Conservation (phyloP, 805 yeast species). For the Candida saitoana region DNA sequence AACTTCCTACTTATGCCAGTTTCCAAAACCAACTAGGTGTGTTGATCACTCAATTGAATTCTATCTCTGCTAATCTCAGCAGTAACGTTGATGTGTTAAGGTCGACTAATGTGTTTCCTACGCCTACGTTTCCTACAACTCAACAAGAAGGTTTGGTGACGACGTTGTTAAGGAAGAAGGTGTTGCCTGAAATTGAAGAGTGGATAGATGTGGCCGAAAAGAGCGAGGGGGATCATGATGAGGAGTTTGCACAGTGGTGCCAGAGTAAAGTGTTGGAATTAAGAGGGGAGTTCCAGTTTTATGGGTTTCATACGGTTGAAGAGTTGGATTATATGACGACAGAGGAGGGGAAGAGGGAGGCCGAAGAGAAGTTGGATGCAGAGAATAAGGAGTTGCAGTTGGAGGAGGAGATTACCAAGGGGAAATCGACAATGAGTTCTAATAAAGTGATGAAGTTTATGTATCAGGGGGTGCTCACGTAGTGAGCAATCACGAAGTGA, state of each 20-base stretch:
- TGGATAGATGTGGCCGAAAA: conserved; percentile 57
- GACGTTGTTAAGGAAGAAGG: conserved; percentile 81
- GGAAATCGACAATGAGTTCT: conserved; percentile 25
- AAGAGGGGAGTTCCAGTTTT: conserved; percentile 55
- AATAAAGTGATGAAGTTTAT: conserved; percentile 37
- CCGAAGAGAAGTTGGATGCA: conserved; percentile 17
- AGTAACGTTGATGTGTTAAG: conserved; percentile 55
- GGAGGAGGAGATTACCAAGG: conserved; percentile 25
- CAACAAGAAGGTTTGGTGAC: conserved; percentile 80
- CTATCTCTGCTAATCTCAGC: conserved; percentile 68
- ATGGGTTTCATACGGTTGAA: conserved; percentile 54
- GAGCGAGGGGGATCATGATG: conserved; percentile 25
- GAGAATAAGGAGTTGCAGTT: conserved; percentile 19
- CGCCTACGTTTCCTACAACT: conserved; percentile 78
- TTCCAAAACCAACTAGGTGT: conserved; percentile 83
- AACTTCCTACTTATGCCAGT: conserved; percentile 50
- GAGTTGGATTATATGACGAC: conserved; percentile 36
- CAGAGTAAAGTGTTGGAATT: conserved; percentile 48
- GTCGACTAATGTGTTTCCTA: conserved; percentile 75
- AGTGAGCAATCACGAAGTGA: too few species aligned
- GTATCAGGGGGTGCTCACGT: conserved; percentile 35
- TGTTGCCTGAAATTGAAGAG: conserved; percentile 82
- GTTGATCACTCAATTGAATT: conserved; percentile 72
- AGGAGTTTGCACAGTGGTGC: conserved; percentile 71
- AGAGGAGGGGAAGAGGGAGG: conserved; percentile 29